Conservation (phyloP, 176 grass and related monocot species). For the Puccinellia tenuiflora region DNA sequence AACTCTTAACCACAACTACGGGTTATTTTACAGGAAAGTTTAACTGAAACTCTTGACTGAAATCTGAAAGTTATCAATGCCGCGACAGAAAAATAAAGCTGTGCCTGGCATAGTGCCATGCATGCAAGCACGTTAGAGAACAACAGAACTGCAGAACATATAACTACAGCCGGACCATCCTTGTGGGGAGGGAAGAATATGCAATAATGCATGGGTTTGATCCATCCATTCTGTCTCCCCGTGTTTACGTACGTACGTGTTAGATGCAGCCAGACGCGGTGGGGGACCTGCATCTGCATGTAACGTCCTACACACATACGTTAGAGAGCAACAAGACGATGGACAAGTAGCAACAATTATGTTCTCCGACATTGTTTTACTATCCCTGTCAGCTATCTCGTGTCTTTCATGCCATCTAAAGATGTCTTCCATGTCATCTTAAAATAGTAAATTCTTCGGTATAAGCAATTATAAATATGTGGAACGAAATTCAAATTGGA, state of each 20-base stretch:
- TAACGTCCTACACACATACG: neutral
- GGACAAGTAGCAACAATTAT: neutral
- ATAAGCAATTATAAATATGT: neutral
- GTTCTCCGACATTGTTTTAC: neutral
- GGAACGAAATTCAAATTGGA: neutral
- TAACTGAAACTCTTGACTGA: neutral
- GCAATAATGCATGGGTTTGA: slow-evolving; percentile 13
- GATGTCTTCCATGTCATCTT: neutral
- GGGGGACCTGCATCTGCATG: neutral
- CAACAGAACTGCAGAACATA: neutral
- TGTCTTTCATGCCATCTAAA: neutral
- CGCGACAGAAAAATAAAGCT: neutral
- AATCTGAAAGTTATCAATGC: neutral
- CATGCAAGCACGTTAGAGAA: slow-evolving; percentile 7
- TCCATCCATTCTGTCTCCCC: slow-evolving; percentile 9
- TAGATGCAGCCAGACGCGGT: neutral
- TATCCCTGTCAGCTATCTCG: neutral
- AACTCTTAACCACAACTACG: neutral
- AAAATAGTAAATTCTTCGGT: neutral
- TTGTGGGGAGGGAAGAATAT: slow-evolving; percentile 5
- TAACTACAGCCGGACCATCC: neutral
- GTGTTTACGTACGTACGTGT: neutral
- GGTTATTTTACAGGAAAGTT: neutral
- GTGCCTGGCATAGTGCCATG: neutral
- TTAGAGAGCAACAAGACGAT: neutral